These are phyloP conservation scores for Platanthera zijinensis DNA, from an alignment of 106 monocot species.

Conservation along the genomic window DNA sequence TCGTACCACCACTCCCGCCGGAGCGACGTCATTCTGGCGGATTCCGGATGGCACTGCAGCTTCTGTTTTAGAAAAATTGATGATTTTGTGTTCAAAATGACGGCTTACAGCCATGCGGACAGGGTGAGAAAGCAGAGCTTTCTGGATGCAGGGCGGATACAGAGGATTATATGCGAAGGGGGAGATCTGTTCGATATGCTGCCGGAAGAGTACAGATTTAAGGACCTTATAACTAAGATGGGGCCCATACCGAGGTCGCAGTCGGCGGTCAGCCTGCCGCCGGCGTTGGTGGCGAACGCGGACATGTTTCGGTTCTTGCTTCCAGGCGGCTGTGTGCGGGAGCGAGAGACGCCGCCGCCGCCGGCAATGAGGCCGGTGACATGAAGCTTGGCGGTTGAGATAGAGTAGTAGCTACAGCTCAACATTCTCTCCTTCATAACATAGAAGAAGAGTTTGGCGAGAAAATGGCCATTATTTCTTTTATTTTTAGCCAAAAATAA, in stretches of 20 bases:
- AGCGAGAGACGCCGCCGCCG: neutral
- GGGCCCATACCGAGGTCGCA: conserved; percentile 61
- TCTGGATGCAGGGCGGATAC: conserved; percentile 55
- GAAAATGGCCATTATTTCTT: too few species aligned
- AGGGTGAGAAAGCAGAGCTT: conserved; percentile 36
- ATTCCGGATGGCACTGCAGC: conserved; percentile 94
- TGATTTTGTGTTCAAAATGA: conserved; percentile 90
- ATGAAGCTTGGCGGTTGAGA: too few species aligned
- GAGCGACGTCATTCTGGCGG: conserved; percentile 50
- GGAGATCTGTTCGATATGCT: conserved; percentile 82
- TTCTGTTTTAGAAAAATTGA: conserved; percentile 70
- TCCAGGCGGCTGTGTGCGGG: conserved; percentile 60
- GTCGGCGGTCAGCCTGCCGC: conserved; percentile 77
- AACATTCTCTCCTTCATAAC: too few species aligned
- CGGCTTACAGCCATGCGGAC: conserved; percentile 83
- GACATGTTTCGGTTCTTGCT: conserved; percentile 64
- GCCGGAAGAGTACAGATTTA: conserved; percentile 82
- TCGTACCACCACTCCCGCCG: conserved; percentile 66
- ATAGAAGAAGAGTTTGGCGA: too few species aligned
- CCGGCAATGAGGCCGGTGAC: too few species aligned
- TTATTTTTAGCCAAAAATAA: too few species aligned
- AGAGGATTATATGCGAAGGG: conserved; percentile 70
- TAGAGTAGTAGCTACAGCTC: too few species aligned
- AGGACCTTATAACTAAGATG: conserved; percentile 69
- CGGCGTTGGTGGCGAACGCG: conserved; percentile 59